Evolutionary conservation across 306 rosid species (phyloP).

Genomic region (Cajanus cajan): DNA sequence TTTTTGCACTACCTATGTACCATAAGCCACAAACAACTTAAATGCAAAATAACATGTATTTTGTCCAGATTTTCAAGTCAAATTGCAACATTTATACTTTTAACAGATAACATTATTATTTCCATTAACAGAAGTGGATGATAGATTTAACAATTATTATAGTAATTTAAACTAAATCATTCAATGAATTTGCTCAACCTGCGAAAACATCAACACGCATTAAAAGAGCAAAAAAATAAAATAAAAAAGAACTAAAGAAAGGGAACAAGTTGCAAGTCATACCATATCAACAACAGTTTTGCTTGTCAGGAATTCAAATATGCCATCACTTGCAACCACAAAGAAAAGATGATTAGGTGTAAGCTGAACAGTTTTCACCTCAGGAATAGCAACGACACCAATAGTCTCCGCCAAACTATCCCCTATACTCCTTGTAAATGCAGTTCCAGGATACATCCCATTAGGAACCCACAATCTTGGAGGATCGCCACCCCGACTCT

Average conservation of each 20-base stretch:
- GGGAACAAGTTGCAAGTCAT: slow-evolving; percentile 25
- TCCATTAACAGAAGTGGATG: not conserved
- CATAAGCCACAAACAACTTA: slow-evolving; percentile 4
- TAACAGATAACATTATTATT: not conserved
- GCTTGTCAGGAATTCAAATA: slow-evolving; percentile 88
- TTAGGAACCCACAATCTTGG: slow-evolving; percentile 84
- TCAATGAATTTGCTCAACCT: not conserved
- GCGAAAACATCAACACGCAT: not conserved
- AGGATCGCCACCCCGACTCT: slow-evolving; percentile 70
- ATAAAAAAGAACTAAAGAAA: not conserved
- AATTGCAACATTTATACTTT: not conserved
- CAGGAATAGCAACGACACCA: slow-evolving; percentile 78
- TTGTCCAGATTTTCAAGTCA: not conserved
- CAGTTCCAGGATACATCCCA: slow-evolving; percentile 86
- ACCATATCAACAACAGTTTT: slow-evolving; percentile 87
- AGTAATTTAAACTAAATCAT: not conserved
- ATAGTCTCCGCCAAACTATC: slow-evolving; percentile 80
- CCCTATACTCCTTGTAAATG: slow-evolving; percentile 87
- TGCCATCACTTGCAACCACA: slow-evolving; percentile 88
- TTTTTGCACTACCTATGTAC: not conserved
- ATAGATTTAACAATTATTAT: not conserved
- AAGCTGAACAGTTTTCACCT: slow-evolving; percentile 54
- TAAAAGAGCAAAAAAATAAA: not conserved
- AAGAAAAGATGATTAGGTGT: slow-evolving; percentile 76
- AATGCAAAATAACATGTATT: not conserved